Evolutionary conservation across 2,329 filamentous ascomycete species (phyloP).

Genomic region (Clonostachys byssicola): DNA sequence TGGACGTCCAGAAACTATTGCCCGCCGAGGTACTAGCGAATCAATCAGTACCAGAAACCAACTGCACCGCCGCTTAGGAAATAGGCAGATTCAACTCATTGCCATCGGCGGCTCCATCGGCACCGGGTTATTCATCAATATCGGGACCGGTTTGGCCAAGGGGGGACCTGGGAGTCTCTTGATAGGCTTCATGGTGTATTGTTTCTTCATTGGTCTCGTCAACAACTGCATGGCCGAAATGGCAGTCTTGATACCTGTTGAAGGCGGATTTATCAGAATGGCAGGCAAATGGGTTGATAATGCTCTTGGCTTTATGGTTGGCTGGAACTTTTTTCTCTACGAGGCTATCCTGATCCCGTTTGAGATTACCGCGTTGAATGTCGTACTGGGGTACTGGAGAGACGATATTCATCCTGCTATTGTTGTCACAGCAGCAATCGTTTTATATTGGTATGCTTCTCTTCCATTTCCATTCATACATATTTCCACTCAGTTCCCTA

Average conservation of each 20-base stretch:
- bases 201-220: constrained; percentile 14
- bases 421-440: not conserved
- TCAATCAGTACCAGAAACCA: constrained; percentile 6
- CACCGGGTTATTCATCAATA: constrained; percentile 22
- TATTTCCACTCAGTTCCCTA: no score
- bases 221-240: constrained; percentile 33
- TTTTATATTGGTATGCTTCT: constrained; percentile 20
- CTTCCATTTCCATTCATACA: no score
- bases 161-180: constrained; percentile 24
- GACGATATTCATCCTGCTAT: not conserved
- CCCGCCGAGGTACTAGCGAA: no score
- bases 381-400: constrained; percentile 40
- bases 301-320: constrained; percentile 37
- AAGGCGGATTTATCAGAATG: constrained; percentile 38
- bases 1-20: no score
- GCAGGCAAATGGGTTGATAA: constrained; percentile 40
- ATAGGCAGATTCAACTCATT: constrained; percentile 40
- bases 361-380: constrained; percentile 40
- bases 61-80: not conserved
- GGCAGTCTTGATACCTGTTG: constrained; percentile 42
- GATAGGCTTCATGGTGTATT: constrained; percentile 16
- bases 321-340: constrained; percentile 33
- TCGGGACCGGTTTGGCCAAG: constrained; percentile 22
- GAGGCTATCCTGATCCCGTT: constrained; percentile 39
- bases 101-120: constrained; percentile 49